These are phyloP conservation scores for Eucalyptus erythrocorys DNA, from an alignment of 345 rosid genomes.

Conservation along the genomic window DNA sequence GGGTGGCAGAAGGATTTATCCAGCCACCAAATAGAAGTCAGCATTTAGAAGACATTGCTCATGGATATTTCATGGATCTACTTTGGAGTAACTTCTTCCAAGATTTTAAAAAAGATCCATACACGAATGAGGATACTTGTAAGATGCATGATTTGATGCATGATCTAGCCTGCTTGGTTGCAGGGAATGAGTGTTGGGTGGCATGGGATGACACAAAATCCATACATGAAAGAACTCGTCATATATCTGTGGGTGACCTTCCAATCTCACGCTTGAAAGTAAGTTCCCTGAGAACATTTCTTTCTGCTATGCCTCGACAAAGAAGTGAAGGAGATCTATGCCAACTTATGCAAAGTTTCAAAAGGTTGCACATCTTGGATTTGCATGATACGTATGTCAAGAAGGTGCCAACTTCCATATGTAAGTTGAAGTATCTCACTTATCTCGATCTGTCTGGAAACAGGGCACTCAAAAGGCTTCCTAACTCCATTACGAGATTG, in stretches of 20 bases:
- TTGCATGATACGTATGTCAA: not conserved
- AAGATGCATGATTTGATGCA: not conserved
- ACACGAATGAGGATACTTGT: not conserved
- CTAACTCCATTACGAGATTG: not conserved
- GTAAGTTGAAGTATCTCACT: not conserved
- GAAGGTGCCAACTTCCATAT: not conserved
- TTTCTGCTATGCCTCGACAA: not conserved
- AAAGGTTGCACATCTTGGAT: not conserved
- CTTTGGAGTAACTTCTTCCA: constrained; percentile 10
- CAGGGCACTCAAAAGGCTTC: not conserved
- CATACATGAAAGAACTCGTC: not conserved
- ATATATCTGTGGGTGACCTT: not conserved
- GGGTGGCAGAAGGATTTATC: constrained; percentile 3
- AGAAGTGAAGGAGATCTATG: not conserved
- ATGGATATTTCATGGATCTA: constrained; percentile 6
- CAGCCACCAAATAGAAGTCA: not conserved
- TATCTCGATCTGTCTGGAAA: not conserved
- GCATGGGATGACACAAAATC: not conserved
- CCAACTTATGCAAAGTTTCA: not conserved
- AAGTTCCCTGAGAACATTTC: not conserved
- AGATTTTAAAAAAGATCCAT: not conserved
- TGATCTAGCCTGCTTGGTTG: not conserved
- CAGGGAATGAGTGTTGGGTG: not conserved
- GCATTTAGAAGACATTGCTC: not conserved
- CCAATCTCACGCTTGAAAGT: not conserved